Conservation (phyloP, 768 basidiomycete genomes). For the Termitomyces eurrhizus region DNA sequence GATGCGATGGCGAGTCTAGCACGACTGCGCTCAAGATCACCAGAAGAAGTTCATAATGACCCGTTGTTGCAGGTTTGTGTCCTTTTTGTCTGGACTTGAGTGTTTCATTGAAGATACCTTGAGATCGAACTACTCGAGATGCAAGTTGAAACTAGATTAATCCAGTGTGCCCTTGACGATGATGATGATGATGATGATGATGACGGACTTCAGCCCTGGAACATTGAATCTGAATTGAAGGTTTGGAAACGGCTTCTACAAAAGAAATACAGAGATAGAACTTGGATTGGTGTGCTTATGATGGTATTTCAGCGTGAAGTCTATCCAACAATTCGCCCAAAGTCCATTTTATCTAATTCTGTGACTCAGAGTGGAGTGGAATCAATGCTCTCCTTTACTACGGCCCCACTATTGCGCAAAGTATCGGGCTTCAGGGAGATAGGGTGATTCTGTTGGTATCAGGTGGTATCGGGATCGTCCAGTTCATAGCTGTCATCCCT, state of each 20-base stretch:
- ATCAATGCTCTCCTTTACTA: conserved; percentile 85
- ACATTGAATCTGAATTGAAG: conserved; percentile 29
- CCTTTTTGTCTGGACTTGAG: background rate
- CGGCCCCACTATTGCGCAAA: conserved; percentile 66
- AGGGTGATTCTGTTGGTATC: conserved; percentile 61
- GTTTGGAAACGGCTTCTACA: conserved; percentile 58
- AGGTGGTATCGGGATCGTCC: conserved; percentile 77
- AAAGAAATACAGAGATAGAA: conserved; percentile 52
- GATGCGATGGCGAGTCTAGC: conserved; percentile 60
- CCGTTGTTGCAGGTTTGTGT: conserved; percentile 43
- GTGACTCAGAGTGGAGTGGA: conserved; percentile 71
- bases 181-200: conserved; percentile 13
- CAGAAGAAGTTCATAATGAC: conserved; percentile 45
- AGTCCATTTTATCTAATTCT: background rate
- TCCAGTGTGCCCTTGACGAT: conserved; percentile 31
- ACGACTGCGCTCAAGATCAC: conserved; percentile 45
- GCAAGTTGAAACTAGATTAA: conserved; percentile 58
- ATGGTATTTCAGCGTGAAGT: conserved; percentile 81
- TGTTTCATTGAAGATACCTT: background rate
- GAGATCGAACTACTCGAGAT: conserved; percentile 77
- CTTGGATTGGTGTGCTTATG: conserved; percentile 65
- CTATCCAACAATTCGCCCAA: background rate
- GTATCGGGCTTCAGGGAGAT: conserved; percentile 60
- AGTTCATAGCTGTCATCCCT: conserved; percentile 72
- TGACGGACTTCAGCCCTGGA: conserved; percentile 11